Evolutionary conservation across 78 protist species (phyloP), one percentile per base, ranked within the genome.

Genomic region (Dictyostelium purpureum): DNA sequence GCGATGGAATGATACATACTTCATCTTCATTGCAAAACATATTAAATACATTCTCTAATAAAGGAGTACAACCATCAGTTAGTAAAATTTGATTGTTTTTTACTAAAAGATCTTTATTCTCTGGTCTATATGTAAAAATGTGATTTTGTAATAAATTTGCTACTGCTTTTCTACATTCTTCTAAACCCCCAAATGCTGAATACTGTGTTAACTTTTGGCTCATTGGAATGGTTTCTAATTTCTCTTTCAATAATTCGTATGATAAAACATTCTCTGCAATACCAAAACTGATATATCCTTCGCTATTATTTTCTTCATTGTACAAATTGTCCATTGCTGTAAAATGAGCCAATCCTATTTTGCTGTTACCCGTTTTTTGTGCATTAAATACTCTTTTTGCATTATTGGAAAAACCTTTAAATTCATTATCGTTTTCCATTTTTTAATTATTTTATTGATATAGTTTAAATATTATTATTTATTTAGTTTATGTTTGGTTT

Each of bases 221-320:
- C 9, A 76, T 75, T 47, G 81, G 65, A n/a, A 37, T 31, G 0
- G 7, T 1, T 18, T 56, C 73, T 5, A 85, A 69, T 33, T 85
- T 85, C 10, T 65, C 57, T 45, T 38, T 70, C 24, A 85, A 52
- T 19, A 85, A 6, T 35, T 85, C 82, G 42, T 28, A 73, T 42
- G 47, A 45, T 19, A 85, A 42, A 28, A 26, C 40, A 59, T 85
- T 85, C 57, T 85, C 92, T n/a, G 92, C 92, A n/a, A 85, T 85
- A 7, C 70, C 69, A 12, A 73, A 85, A 21, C 54, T 47, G 21
- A 85, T 54, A 59, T 73, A 85, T 3, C 92, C 92, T 24, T 85
- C 45, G 38, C 82, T 81, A 73, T 85, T 85, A 14, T 5, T 74
- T 5, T 56, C 63, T 37, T 28, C 3, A 21, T 61, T 33, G 24